Percentiles rank a stretch among this genome's conserved stretches.
phyloP scores from a whole-genome alignment of 768 basidiomycete species.

The Leccinum fibrillosum region DNA sequence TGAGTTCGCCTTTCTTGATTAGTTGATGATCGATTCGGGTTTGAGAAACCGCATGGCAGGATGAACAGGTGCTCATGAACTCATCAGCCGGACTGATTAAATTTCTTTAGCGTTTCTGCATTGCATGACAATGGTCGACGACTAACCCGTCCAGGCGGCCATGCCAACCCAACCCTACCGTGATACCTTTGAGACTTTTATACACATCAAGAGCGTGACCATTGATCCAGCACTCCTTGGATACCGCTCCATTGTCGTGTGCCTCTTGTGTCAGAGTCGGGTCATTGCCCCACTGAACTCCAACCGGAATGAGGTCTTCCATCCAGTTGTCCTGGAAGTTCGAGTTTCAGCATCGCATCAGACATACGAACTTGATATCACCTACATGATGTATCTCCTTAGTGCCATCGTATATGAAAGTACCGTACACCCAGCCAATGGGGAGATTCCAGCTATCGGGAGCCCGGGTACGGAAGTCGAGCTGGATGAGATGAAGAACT shows the following conservation, averaged over 20 bases:
- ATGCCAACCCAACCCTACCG: background rate
- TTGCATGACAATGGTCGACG: background rate
- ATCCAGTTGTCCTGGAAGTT: background rate
- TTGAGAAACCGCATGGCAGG: background rate
- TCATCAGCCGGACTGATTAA: background rate
- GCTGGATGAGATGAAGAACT: background rate
- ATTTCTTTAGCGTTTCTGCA: background rate
- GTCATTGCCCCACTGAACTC: conserved; percentile 5
- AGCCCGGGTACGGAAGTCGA: background rate
- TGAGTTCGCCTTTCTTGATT: background rate
- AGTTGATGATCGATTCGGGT: too few relatives aligned
- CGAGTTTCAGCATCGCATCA: background rate
- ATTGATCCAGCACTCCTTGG: background rate
- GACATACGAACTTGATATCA: background rate
- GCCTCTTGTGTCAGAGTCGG: background rate
- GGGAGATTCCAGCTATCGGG: background rate
- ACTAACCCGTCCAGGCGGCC: background rate
- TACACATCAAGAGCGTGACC: background rate
- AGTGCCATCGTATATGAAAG: background rate
- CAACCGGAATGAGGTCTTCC: background rate
- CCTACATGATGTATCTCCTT: background rate
- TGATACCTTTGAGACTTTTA: background rate
- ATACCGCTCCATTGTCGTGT: background rate
- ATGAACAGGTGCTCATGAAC: background rate
- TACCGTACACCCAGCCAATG: conserved; percentile 2